These are phyloP conservation scores for Naganishia vaughanmartiniae DNA, from an alignment of 768 basidiomycete genomes.

Conservation along the genomic window DNA sequence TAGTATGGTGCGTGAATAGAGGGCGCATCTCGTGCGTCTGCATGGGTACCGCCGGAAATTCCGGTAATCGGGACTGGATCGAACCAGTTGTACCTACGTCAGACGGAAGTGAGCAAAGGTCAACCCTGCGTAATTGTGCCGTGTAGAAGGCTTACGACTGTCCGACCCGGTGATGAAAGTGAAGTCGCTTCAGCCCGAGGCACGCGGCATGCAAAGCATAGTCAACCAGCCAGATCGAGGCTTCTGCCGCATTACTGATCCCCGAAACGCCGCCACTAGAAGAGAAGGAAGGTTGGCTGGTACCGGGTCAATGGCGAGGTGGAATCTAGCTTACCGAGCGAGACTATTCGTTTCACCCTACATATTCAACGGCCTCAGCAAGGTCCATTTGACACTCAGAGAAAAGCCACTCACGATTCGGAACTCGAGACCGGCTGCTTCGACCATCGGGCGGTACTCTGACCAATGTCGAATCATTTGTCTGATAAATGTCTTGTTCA, in stretches of 20 bases:
- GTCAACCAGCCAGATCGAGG: conserved; percentile 35
- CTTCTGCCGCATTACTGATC: conserved; percentile 31
- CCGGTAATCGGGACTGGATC: conserved; percentile 32
- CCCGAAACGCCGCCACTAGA: conserved; percentile 27
- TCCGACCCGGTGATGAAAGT: conserved; percentile 36
- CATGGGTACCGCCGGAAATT: conserved; percentile 23
- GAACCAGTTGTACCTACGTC: conserved; percentile 30
- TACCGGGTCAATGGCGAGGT: neutral
- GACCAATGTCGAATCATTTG: neutral
- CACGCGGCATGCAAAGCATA: conserved; percentile 33
- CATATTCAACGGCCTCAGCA: neutral
- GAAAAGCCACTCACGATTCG: neutral
- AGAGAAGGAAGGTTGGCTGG: neutral
- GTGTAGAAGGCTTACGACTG: neutral
- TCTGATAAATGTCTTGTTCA: conserved; percentile 26
- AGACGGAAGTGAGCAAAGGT: neutral
- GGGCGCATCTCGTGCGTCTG: conserved; percentile 11
- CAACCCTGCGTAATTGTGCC: too few relatives aligned
- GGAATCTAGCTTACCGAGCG: neutral
- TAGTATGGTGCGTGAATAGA: conserved; percentile 34
- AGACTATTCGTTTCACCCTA: neutral
- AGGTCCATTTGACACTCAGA: too few relatives aligned
- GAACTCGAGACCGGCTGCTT: neutral
- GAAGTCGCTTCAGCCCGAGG: conserved; percentile 29
- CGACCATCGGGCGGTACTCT: neutral